phyloP scores from a whole-genome alignment of 1,139 yeast species.

The Debaryomyces sp. region DNA sequence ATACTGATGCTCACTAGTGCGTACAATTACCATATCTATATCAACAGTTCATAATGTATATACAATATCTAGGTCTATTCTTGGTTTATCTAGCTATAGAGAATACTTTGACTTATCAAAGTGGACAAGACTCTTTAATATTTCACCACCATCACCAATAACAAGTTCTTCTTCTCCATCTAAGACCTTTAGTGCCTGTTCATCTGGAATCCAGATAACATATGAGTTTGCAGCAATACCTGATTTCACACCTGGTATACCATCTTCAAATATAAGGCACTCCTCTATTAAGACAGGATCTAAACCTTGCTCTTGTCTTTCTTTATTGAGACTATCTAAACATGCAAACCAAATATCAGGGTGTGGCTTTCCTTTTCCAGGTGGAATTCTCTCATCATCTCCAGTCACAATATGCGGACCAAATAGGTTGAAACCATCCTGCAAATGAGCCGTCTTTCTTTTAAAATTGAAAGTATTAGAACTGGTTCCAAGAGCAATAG shows the following conservation, averaged over 20 bases:
- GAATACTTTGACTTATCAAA: conserved; percentile 56
- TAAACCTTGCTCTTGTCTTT: conserved; percentile 32
- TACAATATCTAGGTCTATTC: neutral
- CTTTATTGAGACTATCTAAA: conserved; percentile 63
- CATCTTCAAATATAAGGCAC: conserved; percentile 92
- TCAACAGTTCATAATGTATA: neutral
- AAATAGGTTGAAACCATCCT: conserved; percentile 63
- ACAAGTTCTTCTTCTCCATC: conserved; percentile 46
- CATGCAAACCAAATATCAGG: conserved; percentile 94
- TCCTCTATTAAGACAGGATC: conserved; percentile 67
- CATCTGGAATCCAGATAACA: conserved; percentile 93
- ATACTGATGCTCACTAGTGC: conserved; percentile 3
- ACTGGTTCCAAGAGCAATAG: conserved; percentile 93
- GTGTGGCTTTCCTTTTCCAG: conserved; percentile 86
- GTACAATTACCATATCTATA: conserved; percentile 1
- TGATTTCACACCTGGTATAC: conserved; percentile 83
- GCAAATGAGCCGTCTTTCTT: conserved; percentile 70
- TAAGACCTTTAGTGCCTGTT: conserved; percentile 60
- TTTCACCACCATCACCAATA: conserved; percentile 58
- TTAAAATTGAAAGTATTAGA: conserved; percentile 62
- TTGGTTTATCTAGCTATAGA: conserved; percentile 12
- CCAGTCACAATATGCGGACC: conserved; percentile 78
- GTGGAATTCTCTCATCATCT: conserved; percentile 79
- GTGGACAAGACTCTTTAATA: conserved; percentile 52
- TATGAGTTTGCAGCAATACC: conserved; percentile 82